Conservation (phyloP, 495 filamentous ascomycete genomes). For the Cenococcum geophilum region DNA sequence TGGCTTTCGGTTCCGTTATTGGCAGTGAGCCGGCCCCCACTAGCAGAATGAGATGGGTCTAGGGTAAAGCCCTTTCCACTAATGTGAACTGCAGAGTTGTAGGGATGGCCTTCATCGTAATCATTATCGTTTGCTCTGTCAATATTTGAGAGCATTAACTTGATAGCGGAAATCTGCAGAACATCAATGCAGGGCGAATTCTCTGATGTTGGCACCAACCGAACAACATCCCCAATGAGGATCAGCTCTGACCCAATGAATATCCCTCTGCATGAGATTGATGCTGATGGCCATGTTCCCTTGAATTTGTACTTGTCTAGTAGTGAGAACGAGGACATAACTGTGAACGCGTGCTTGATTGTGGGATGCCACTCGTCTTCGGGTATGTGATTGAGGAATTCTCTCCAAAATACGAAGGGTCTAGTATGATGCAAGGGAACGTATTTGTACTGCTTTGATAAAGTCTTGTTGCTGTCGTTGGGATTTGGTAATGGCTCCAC, state of each 20-base stretch:
- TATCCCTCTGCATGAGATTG: slow-evolving; percentile 48
- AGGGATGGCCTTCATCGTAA: slow-evolving; percentile 41
- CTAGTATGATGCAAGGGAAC: slow-evolving; percentile 50
- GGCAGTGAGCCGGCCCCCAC: slow-evolving; percentile 18
- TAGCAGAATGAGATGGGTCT: slow-evolving; percentile 31
- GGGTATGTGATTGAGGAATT: slow-evolving; percentile 41
- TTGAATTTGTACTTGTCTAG: slow-evolving; percentile 47
- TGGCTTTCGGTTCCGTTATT: slow-evolving; percentile 28
- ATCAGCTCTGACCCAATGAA: slow-evolving; percentile 54
- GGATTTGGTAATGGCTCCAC: slow-evolving; percentile 52
- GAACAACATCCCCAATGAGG: slow-evolving; percentile 48
- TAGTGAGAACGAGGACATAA: slow-evolving; percentile 49
- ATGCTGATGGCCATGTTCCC: slow-evolving; percentile 51
- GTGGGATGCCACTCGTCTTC: slow-evolving; percentile 48
- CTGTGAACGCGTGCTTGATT: slow-evolving; percentile 49
- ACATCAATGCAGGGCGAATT: slow-evolving; percentile 41
- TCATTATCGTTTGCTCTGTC: slow-evolving; percentile 44
- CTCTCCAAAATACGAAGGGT: slow-evolving; percentile 49
- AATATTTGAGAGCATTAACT: slow-evolving; percentile 41
- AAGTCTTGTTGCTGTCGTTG: slow-evolving; percentile 45
- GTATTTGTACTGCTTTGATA: slow-evolving; percentile 50
- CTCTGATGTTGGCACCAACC: slow-evolving; percentile 37
- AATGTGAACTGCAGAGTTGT: slow-evolving; percentile 41
- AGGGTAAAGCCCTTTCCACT: slow-evolving; percentile 48
- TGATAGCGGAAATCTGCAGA: slow-evolving; percentile 48